Conservation (phyloP, 768 basidiomycete genomes). For the Termitomyces sp. region DNA sequence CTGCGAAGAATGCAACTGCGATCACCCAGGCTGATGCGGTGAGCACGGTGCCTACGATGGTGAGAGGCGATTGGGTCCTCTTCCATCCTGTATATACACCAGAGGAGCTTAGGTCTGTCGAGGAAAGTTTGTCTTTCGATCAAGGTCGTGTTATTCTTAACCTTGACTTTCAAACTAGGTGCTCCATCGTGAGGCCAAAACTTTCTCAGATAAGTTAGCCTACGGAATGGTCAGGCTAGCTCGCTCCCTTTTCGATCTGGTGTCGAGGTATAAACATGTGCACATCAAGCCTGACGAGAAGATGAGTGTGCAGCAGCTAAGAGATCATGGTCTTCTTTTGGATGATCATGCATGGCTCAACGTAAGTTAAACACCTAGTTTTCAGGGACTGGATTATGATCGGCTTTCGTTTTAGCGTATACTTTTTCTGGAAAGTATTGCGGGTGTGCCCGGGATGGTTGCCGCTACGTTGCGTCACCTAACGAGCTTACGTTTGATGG, state of each 20-base stretch:
- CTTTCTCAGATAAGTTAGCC: slow-evolving; percentile 73
- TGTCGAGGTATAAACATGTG: slow-evolving; percentile 82
- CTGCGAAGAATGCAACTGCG: slow-evolving; percentile 17
- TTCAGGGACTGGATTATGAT: neutral
- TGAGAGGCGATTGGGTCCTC: slow-evolving; percentile 84
- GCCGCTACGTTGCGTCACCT: slow-evolving; percentile 86
- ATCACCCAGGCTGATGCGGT: slow-evolving; percentile 44
- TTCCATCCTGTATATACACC: slow-evolving; percentile 89
- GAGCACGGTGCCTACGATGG: slow-evolving; percentile 51
- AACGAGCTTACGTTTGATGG: slow-evolving; percentile 84
- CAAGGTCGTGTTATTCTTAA: neutral
- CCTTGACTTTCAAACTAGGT: slow-evolving; percentile 42
- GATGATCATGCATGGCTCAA: slow-evolving; percentile 74
- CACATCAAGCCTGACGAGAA: slow-evolving; percentile 56
- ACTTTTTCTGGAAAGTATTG: slow-evolving; percentile 77
- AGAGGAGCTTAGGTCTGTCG: slow-evolving; percentile 69
- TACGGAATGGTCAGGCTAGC: slow-evolving; percentile 54
- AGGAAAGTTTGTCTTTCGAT: slow-evolving; percentile 38
- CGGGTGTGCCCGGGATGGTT: slow-evolving; percentile 97
- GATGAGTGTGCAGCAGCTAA: slow-evolving; percentile 71
- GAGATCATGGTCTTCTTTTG: slow-evolving; percentile 71
- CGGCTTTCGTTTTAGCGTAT: slow-evolving; percentile 36
- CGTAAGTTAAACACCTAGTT: slow-evolving; percentile 33
- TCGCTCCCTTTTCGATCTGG: slow-evolving; percentile 75
- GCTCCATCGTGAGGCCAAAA: slow-evolving; percentile 61